phyloP scores from a whole-genome alignment of 1,284 basidiomycete species.

The Heterobasidion irregulare region DNA sequence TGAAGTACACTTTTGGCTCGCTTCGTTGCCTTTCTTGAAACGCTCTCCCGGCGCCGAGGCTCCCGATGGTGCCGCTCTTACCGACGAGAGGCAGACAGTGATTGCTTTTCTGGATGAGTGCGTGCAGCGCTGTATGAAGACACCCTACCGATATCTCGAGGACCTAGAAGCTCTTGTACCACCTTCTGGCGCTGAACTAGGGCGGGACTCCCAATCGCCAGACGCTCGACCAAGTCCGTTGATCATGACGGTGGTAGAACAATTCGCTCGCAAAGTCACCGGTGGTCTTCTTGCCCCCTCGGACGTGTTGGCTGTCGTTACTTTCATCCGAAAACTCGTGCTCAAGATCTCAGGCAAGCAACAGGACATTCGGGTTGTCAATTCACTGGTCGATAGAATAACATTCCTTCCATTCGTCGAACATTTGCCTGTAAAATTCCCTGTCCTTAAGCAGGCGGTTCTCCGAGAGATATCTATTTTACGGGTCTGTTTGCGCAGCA shows the following conservation, averaged over 20 bases:
- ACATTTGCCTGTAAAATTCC: constrained; percentile 8
- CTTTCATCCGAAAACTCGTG: constrained; percentile 56
- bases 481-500: constrained; percentile 21
- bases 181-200: constrained; percentile 1
- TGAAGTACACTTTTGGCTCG: constrained; percentile 76
- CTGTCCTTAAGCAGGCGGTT: constrained; percentile 29
- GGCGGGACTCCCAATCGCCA: background rate
- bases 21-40: constrained; percentile 38
- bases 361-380: constrained; percentile 27
- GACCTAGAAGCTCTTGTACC: constrained; percentile 33
- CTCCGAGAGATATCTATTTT: constrained; percentile 35
- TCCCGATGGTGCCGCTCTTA: constrained; percentile 44
- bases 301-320: constrained; percentile 52
- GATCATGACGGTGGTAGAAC: constrained; percentile 71
- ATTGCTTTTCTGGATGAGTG: constrained; percentile 83
- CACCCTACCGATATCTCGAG: constrained; percentile 85
- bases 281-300: constrained; percentile 46
- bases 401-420: constrained; percentile 7
- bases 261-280: constrained; percentile 54
- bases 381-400: constrained; percentile 28
- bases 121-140: constrained; percentile 75
- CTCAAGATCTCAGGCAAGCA: constrained; percentile 51
- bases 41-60: constrained; percentile 29
- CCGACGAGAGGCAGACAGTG: constrained; percentile 53
- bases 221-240: constrained; percentile 52